Evolutionary conservation across 768 basidiomycete genomes (phyloP), one percentile per base, ranked within the genome.

Genomic region (Mycena galopus): DNA sequence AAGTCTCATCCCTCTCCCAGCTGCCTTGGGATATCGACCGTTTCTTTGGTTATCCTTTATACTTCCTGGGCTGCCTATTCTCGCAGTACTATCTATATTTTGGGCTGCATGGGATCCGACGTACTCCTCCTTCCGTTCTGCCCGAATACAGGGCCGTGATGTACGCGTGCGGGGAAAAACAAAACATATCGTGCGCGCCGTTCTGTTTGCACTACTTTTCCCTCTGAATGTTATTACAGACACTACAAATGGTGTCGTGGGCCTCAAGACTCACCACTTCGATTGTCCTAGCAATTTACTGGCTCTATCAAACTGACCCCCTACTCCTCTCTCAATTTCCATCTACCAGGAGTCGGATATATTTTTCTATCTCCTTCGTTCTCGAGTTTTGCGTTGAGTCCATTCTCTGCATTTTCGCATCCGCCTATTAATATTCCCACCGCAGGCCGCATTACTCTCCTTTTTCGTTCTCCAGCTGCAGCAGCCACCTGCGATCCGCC

Each of bases 21-120:
- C 81, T 65, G 79, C 79, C 35, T 75, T 82, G 69, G 83, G 79
- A 7, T 79, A 79, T 67, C 76, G 77, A 58, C 79, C 81, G 19
- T 79, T 81, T 32, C 68, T 65, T 39, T 75, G 69, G 14, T 73
- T 84, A 14, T 69, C 75, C 10, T 77, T 79, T 37, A 55, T 83
- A 44, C 76, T 81, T 60, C 87, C 88, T 12, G 72, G 79, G 6
- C 82, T 92, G 61, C 91, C 93, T 3, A 32, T 85, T 4, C 53
- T 93, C 23, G 81, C 85, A 32, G 53, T 91, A 0, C 14, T 89
- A 19, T 95, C 95, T 23, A 77, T 96, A 19, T 77, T 92, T 8
- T 97, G 96, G 92, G 90, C 91, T 0, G 90, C 87, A 2, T 97
- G 96, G 96, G 91, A 97, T 78, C 96, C 95, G 16, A 93, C 93